Evolutionary conservation across 768 basidiomycete species (phyloP), one percentile per base, ranked within the genome.

Genomic region (Clitopilus hobsonii): DNA sequence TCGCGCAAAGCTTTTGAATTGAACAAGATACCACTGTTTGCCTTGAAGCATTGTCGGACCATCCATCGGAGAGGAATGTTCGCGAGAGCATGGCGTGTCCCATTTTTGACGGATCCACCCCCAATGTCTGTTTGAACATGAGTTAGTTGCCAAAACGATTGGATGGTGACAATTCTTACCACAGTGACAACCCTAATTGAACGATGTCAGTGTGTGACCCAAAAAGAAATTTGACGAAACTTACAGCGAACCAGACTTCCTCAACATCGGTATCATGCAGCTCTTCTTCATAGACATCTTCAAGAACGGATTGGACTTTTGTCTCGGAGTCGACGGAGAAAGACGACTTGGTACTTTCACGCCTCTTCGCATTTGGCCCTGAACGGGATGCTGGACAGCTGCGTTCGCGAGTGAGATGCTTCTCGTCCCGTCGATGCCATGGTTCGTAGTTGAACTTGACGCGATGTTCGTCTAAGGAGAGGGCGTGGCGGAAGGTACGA

Each of bases 161-260:
- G 23, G 1, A 48, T 5, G 11, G 51, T 45, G 24, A 32, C 5
- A 49, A 18, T 24, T 65, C 68, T 32, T 56, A 75, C 77, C 77
- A 57, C 74, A 72, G 59, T 81, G 78, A 58, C 78, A 79, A 5
- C 79, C 78, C 72, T 74, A 64, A 4, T 65, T 26, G 27, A 13
- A 45, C 25, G n/a, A 13, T 28, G 24, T 16, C 29, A 25, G 24
- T 29, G n/a, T 30, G 26, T 2, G 25, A 48, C 14, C 20, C 13
- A 48, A n/a, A n/a, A n/a, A n/a, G n/a, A 14, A 32, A 23, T 7
- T 10, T 5, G 29, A 51, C 23, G 1, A 26, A 8, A 70, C 72
- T 8, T 62, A 73, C 84, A 0, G 83, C 70, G 63, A 88, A 87
- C 85, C 86, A 88, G 1, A 88, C 86, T 61, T 88, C 85, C 53